Conservation (phyloP, 441 rosid species). For the Pelargonium citronellum region DNA sequence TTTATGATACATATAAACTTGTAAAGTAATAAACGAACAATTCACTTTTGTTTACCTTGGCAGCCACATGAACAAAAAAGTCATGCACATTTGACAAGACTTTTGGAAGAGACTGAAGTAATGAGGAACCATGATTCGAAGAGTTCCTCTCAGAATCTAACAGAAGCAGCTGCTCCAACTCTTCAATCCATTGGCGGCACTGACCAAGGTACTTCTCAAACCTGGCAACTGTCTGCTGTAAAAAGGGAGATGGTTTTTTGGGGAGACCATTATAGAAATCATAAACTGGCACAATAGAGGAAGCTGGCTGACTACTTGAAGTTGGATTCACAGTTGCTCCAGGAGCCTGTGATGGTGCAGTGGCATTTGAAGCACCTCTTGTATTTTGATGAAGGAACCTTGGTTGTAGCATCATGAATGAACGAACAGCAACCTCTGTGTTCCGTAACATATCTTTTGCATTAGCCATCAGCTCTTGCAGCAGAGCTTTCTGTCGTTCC, state of each 20-base stretch:
- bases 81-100: constrained; percentile 88
- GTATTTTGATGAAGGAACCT: constrained; percentile 57
- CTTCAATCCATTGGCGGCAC: constrained; percentile 90
- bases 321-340: constrained; percentile 45
- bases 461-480: constrained; percentile 69
- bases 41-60: constrained; percentile 55
- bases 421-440: constrained; percentile 80
- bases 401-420: constrained; percentile 77
- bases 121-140: constrained; percentile 44
- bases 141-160: constrained; percentile 63
- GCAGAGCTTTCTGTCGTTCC: constrained; percentile 79
- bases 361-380: constrained; percentile 44
- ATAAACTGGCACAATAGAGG: constrained; percentile 55
- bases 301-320: constrained; percentile 50
- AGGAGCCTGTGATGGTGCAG: constrained; percentile 57
- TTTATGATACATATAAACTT: background rate
- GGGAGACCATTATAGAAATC: constrained; percentile 90
- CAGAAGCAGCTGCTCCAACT: constrained; percentile 79
- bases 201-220: constrained; percentile 83
- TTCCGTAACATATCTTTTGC: constrained; percentile 76
- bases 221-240: constrained; percentile 76
- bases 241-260: constrained; percentile 80
- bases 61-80: constrained; percentile 94
- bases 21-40: no score
- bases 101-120: constrained; percentile 79